phyloP scores from a whole-genome alignment of 441 rosid species.

The Corymbia calophylla region DNA sequence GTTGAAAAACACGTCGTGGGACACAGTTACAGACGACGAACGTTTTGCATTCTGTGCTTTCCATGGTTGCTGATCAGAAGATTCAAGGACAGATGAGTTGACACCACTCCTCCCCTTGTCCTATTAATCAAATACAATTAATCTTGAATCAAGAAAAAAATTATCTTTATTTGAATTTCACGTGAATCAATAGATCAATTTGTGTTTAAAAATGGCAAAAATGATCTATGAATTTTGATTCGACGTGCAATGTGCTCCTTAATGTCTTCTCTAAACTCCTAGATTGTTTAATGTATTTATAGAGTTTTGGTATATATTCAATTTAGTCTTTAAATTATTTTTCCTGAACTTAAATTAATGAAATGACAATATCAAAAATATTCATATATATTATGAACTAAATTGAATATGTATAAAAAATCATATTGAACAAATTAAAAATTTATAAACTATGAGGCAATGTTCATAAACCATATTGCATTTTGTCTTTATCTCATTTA shows the following conservation, averaged over 20 bases:
- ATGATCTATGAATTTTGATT: rapidly evolving
- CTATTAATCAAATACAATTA: not conserved
- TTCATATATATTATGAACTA: rapidly evolving
- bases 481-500: not conserved
- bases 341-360: not conserved
- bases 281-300: too few species aligned
- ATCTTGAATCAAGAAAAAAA: not conserved
- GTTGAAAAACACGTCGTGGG: not conserved
- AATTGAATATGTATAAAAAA: rapidly evolving
- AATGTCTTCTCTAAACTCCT: too few species aligned
- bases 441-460: rapidly evolving
- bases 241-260: rapidly evolving
- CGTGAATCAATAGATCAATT: not conserved
- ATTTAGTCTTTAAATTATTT: not conserved
- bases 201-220: not conserved
- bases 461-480: rapidly evolving
- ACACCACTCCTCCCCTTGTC: not conserved
- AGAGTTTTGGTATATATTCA: not conserved
- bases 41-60: not conserved
- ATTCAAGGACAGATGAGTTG: not conserved
- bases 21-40: not conserved
- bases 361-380: not conserved
- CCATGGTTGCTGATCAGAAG: not conserved
- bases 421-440: not conserved
- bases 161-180: not conserved